A percentile compares a stretch with the other conserved stretches of the same genome.
Evolutionary conservation across 345 rosid species (phyloP).

Genomic region (Pugionium dolabratum): DNA sequence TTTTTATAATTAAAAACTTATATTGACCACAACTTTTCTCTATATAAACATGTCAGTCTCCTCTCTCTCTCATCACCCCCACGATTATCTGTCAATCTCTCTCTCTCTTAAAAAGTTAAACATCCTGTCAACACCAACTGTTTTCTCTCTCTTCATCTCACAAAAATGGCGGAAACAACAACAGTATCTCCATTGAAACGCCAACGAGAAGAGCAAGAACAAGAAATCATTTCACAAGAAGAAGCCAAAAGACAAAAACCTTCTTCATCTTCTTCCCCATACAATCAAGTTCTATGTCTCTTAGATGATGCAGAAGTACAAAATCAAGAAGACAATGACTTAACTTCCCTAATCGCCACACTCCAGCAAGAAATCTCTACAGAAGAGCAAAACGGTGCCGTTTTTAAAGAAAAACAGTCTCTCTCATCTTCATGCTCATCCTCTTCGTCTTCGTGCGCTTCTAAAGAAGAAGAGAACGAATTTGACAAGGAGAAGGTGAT

Average conservation of each 20-base stretch:
- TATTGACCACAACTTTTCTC: constrained; percentile 54
- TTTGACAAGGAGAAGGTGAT: constrained; percentile 59
- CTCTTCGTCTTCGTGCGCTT: constrained; percentile 28
- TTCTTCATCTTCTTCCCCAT: constrained; percentile 24
- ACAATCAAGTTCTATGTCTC: constrained; percentile 46
- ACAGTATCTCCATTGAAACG: constrained; percentile 48
- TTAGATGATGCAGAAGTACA: constrained; percentile 54
- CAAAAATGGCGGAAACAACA: constrained; percentile 51
- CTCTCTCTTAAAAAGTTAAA: constrained; percentile 14
- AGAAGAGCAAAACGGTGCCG: constrained; percentile 25
- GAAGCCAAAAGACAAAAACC: constrained; percentile 52
- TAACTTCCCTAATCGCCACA: constrained; percentile 54
- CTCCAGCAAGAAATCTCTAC: constrained; percentile 59
- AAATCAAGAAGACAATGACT: constrained; percentile 52
- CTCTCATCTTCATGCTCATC: constrained; percentile 35
- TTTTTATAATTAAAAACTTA: background rate
- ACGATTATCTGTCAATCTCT: background rate
- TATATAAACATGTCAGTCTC: constrained; percentile 53
- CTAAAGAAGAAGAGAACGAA: constrained; percentile 36
- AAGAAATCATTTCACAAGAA: constrained; percentile 30
- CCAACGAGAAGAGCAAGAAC: constrained; percentile 52
- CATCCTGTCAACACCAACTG: constrained; percentile 1
- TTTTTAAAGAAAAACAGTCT: constrained; percentile 29
- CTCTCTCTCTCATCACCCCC: constrained; percentile 33
- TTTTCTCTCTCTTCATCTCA: background rate